Percentiles rank a stretch among this genome's conserved stretches.
Evolutionary conservation across 2,329 filamentous ascomycete species (phyloP).

Genomic region (Trichoderma atrobrunneum): DNA sequence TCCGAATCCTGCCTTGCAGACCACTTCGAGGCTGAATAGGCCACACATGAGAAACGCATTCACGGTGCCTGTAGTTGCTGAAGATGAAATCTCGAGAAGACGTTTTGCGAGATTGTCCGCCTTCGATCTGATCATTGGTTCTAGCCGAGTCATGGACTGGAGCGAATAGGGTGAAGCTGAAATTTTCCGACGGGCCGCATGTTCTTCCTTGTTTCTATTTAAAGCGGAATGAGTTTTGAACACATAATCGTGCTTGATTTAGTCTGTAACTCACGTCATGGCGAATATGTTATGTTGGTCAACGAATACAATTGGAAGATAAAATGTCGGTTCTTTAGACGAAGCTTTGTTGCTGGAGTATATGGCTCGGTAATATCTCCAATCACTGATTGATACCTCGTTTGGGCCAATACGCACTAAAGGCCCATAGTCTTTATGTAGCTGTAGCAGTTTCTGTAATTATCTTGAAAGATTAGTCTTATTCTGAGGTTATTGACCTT

Average conservation of each 20-base stretch:
- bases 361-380: not conserved
- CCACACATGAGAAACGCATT: not conserved
- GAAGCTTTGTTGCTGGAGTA: not conserved
- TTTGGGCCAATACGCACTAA: not conserved
- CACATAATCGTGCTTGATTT: not conserved
- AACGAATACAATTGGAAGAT: not conserved
- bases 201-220: not conserved
- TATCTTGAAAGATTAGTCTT: not conserved
- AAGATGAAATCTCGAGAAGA: not conserved
- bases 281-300: not conserved
- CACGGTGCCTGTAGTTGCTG: not conserved
- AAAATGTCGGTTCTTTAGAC: not conserved
- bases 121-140: not conserved
- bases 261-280: not conserved
- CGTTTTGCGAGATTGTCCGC: not conserved
- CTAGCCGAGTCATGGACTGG: not conserved
- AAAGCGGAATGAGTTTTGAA: not conserved
- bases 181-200: not conserved
- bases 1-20: not conserved
- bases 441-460: not conserved
- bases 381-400: not conserved
- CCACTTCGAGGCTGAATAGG: not conserved
- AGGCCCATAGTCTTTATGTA: not conserved
- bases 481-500: not conserved
- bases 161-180: not conserved